Percentiles rank a stretch among this genome's conserved stretches.
These are phyloP conservation scores for Aspergillus sp. DNA, from an alignment of 2,329 filamentous ascomycete species.

Conservation along the genomic window DNA sequence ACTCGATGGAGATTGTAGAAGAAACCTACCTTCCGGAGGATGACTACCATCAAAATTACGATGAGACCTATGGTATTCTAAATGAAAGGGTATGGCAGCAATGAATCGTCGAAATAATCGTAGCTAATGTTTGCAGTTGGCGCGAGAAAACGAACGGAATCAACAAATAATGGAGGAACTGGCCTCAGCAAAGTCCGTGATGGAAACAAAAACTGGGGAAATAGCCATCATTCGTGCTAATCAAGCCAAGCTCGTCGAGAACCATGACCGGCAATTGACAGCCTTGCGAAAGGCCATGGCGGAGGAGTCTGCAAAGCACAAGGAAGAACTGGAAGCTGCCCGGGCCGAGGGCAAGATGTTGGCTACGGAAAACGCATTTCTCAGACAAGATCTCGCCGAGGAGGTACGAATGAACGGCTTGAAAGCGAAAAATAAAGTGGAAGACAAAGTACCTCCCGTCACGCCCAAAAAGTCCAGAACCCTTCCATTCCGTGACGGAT, in stretches of 20 bases:
- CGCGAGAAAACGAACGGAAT: conserved; percentile 36
- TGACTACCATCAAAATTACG: conserved; percentile 1
- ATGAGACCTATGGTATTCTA: background rate
- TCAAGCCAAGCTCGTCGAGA: conserved; percentile 48
- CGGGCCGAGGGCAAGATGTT: conserved; percentile 53
- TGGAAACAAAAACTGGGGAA: conserved; percentile 53
- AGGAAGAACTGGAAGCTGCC: conserved; percentile 50
- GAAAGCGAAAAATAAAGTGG: conserved; percentile 30
- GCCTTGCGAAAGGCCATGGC: conserved; percentile 50
- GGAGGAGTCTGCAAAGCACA: conserved; percentile 50
- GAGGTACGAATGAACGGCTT: conserved; percentile 45
- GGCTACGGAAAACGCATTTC: conserved; percentile 55
- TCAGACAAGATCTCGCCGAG: conserved; percentile 56
- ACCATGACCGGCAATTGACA: conserved; percentile 50
- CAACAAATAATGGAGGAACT: conserved; percentile 35
- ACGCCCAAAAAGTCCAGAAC: conserved; percentile 50
- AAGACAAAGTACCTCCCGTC: conserved; percentile 35
- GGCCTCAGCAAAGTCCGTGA: conserved; percentile 33
- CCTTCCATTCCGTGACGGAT: conserved; percentile 55
- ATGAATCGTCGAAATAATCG: background rate
- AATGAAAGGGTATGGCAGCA: conserved; percentile 17
- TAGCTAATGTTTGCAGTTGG: conserved; percentile 23
- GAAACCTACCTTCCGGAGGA: background rate
- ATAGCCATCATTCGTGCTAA: conserved; percentile 59
- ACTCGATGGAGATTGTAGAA: background rate